Base-by-base conservation (phyloP, 2,329 filamentous ascomycete species). In the Xenosphaeropsis pyriputrescens region DNA sequence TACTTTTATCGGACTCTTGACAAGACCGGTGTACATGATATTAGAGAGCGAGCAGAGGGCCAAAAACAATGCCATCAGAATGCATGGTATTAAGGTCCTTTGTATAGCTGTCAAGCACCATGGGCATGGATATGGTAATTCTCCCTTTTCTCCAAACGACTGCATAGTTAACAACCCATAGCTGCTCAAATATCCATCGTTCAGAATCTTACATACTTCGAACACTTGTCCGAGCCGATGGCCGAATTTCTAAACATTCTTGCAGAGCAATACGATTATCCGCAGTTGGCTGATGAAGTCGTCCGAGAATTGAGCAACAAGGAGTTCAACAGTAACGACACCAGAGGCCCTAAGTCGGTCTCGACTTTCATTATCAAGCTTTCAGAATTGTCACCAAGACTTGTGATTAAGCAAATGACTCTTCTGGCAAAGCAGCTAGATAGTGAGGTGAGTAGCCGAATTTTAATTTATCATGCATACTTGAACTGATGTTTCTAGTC, bases 161-260 rank as follows among this genome's bases (percentile, higher is more conserved):
- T 5, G 3, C n/a, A 35, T 14, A 41, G 45, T 16, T 50, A 49
- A 43, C 55, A 61, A 39, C 65, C 44, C 31, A 7, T 50, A 93
- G 85, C 84, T 37, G 91, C 91, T 2, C 91, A 98, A 68, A 96
- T 93, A 35, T 93, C 88, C 34, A 93, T 98, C 51, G 88, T 96
- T 39, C 91, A 98, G 58, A 96, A 91, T 54, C 63, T 98, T 47
- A 94, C 91, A 5, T 98, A 98, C 57, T 98, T 96, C 51, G 91
- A 98, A 60, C 91, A 98, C 58, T 64, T 98, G n/a, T 89, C 91
- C 1, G 91, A 98, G 54, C 91, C 91, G 1, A 98, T 98, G 91
- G 91, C 91, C 22, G 93, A 98, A 57, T 94, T 98, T 50, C 65
- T 98, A 4, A 85, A 96, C 50, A 98, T 96, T 51, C 67, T 98